phyloP scores from a whole-genome alignment of 257 asterid species.

The Fraxinus cuspidata region DNA sequence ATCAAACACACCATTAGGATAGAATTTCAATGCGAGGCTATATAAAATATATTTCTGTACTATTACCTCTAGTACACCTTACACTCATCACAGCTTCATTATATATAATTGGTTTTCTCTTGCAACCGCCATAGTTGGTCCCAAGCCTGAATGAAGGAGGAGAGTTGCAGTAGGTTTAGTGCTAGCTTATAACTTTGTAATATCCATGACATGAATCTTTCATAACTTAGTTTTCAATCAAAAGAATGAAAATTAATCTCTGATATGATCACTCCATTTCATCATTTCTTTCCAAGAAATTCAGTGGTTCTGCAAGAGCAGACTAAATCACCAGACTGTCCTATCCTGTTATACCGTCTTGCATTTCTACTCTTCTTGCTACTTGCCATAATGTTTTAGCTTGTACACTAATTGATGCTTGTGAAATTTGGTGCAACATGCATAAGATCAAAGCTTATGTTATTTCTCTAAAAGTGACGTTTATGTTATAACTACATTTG shows the following conservation, averaged over 20 bases:
- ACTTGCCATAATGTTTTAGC: background rate
- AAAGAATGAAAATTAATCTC: background rate
- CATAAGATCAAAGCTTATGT: background rate
- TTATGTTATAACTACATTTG: background rate
- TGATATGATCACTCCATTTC: background rate
- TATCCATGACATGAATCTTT: background rate
- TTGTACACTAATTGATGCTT: background rate
- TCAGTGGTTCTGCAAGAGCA: background rate
- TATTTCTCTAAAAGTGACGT: background rate
- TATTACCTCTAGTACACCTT: background rate
- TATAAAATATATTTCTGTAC: background rate
- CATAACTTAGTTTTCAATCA: background rate
- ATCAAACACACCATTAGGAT: too few species aligned
- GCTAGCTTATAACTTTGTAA: background rate
- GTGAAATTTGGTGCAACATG: background rate
- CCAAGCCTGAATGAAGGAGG: background rate
- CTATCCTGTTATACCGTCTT: background rate
- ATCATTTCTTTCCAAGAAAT: background rate
- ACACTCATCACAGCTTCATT: background rate
- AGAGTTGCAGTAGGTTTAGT: background rate
- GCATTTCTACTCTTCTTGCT: background rate
- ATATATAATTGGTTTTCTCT: background rate
- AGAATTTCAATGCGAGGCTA: background rate
- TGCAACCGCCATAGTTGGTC: background rate
- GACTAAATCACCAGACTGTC: background rate